Evolutionary conservation across 2,329 filamentous ascomycete genomes (phyloP).

Genomic region (Trichoderma atroviride): DNA sequence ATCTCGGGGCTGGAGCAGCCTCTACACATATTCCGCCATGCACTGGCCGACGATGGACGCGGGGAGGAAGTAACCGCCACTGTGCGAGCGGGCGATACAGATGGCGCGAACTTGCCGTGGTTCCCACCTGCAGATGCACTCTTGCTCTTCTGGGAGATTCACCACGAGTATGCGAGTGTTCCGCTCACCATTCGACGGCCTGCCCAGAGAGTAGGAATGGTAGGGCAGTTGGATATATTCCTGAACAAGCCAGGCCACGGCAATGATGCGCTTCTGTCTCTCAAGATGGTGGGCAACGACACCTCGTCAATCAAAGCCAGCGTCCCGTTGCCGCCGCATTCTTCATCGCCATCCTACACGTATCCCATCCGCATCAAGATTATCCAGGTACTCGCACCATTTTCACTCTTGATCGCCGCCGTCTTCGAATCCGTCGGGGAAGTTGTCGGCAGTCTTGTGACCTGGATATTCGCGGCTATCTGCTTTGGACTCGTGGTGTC

Average conservation of each 20-base stretch:
- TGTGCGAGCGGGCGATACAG: not conserved
- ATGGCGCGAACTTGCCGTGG: constrained; percentile 3
- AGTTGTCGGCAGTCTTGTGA: not conserved
- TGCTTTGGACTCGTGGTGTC: not conserved
- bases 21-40: not conserved
- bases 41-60: not conserved
- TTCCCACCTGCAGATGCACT: not conserved
- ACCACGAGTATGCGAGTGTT: not conserved
- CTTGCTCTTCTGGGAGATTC: constrained; percentile 2
- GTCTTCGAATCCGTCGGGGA: not conserved
- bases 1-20: not conserved
- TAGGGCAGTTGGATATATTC: not conserved
- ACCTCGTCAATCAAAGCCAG: not conserved
- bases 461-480: not conserved
- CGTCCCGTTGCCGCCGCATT: not conserved
- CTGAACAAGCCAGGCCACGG: not conserved
- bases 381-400: not conserved
- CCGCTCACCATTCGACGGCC: not conserved
- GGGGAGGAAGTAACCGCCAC: not conserved
- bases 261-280: not conserved
- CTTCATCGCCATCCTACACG: not conserved
- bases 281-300: not conserved
- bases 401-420: not conserved
- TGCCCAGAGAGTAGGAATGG: not conserved
- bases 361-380: not conserved